Percentiles rank a stretch among this genome's conserved stretches.
Evolutionary conservation across 768 basidiomycete species (phyloP).

Genomic region (Gloeophyllum trabeum): DNA sequence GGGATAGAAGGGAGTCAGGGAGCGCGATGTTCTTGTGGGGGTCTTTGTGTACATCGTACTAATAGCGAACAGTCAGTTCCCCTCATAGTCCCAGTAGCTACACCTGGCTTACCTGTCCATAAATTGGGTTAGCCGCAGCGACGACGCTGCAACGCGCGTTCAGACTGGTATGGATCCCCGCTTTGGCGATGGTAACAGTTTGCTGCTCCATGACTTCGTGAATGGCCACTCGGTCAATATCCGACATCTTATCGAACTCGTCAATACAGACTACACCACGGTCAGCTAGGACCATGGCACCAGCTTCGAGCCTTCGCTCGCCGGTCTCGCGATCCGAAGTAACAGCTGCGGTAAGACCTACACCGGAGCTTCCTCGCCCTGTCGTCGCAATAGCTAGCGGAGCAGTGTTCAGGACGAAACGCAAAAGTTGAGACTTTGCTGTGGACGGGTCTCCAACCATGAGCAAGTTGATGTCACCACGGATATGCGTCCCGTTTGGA

Average conservation of each 20-base stretch:
- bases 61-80: constrained; percentile 2
- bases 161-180: constrained; percentile 95
- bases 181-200: constrained; percentile 98
- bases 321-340: constrained; percentile 98
- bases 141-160: constrained; percentile 97
- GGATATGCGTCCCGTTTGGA: constrained; percentile 94
- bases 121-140: constrained; percentile 97
- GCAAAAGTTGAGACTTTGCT: constrained; percentile 91
- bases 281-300: constrained; percentile 99
- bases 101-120: constrained; percentile 63
- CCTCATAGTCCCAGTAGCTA: constrained; percentile 1
- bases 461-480: constrained; percentile 97
- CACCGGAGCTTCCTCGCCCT: constrained; percentile 95
- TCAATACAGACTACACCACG: constrained; percentile 99
- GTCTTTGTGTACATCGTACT: constrained; percentile 99
- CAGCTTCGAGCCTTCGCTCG: constrained; percentile 92
- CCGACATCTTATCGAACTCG: constrained; percentile 99
- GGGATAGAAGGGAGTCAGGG: constrained; percentile 93
- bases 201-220: constrained; percentile 99
- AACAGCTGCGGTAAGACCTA: constrained; percentile 97
- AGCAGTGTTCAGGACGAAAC: constrained; percentile 92
- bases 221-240: constrained; percentile 96
- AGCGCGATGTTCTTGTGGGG: constrained; percentile 98
- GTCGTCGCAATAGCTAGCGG: constrained; percentile 98
- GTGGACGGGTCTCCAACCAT: constrained; percentile 99